Percentiles rank a stretch among this genome's conserved stretches.
Conservation (phyloP, 2,329 filamentous ascomycete species). For the Salinomyces thailandicus region DNA sequence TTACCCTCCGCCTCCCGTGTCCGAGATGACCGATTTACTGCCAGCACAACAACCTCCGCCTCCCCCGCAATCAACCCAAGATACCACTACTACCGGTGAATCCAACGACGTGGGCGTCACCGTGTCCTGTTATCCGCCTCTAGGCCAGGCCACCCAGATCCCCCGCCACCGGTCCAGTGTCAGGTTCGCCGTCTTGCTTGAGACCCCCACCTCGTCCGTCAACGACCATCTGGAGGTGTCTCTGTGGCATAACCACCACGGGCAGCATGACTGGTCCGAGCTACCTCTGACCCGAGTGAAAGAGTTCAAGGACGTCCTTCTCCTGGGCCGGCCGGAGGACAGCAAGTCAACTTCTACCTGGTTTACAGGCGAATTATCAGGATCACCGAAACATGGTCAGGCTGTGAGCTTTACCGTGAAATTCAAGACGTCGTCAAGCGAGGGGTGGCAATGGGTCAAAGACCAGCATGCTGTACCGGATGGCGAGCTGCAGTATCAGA, state of each 20-base stretch:
- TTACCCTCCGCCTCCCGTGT: slow-evolving; percentile 21
- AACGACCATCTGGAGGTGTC: slow-evolving; percentile 54
- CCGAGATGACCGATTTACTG: slow-evolving; percentile 18
- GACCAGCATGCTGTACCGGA: slow-evolving; percentile 54
- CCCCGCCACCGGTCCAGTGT: slow-evolving; percentile 36
- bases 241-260: slow-evolving; percentile 60
- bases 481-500: slow-evolving; percentile 49
- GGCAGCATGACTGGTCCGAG: slow-evolving; percentile 48
- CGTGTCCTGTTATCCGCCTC: slow-evolving; percentile 52
- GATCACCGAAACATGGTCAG: slow-evolving; percentile 33
- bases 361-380: slow-evolving; percentile 44
- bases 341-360: slow-evolving; percentile 32
- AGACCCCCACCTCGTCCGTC: slow-evolving; percentile 24
- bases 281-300: slow-evolving; percentile 41
- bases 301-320: slow-evolving; percentile 18
- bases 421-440: slow-evolving; percentile 45
- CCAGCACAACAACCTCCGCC: slow-evolving; percentile 25
- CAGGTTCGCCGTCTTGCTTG: slow-evolving; percentile 51
- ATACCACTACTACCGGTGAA: no score
- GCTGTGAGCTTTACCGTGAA: slow-evolving; percentile 59
- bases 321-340: slow-evolving; percentile 14
- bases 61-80: slow-evolving; percentile 8
- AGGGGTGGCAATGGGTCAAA: slow-evolving; percentile 60
- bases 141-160: slow-evolving; percentile 63
- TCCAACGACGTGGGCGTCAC: slow-evolving; percentile 48